Base-by-base conservation (phyloP, 2,329 filamentous ascomycete species). In the Cephalotrichum gorgonifer region DNA sequence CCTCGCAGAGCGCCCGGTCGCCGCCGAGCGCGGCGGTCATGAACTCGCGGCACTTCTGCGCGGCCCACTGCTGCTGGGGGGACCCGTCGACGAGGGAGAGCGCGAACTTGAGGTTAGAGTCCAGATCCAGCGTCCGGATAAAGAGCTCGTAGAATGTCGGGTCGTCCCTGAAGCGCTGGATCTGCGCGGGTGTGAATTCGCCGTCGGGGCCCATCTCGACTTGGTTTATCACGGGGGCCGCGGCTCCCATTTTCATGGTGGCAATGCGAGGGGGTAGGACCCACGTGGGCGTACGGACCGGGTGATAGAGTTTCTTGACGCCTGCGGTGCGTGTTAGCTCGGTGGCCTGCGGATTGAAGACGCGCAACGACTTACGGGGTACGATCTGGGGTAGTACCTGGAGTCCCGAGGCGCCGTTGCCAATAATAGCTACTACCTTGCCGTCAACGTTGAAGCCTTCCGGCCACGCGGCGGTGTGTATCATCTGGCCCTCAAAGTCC, bases 391-490 rank as follows among this genome's bases (percentile, higher is more conserved):
- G 71, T 8, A 77, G 57, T 23, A 79, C 62, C 53, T 80, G 76
- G 14, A 79, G 67, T 1, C 73, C 76, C 1, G 73, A 75, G 17
- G 75, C 67, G 6, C 75, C 75, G 47, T 75, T 78, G 8, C 76
- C 76, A 45, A 81, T 76, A n/a, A 81, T 64, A 2, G 70, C 74
- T 7, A 79, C 69, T 0, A 63, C 67, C 57, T 78, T 79, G 51
- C 66, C 69, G n/a, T 64, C 57, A 50, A 69, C 67, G 45, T 76
- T 68, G 38, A 76, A 72, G 17, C 65, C 59, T 27, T 71, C 61
- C 1, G 74, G 72, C 75, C 76, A 81, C 15, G 62, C 63, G 1
- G 76, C 75, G 4, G 71, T 78, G 56, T 81, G 76, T 28, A 79
- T 62, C 6, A 76, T 54, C 1, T 67, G 58, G 8, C 76, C 76